Evolutionary conservation across 352 stramenopile species (phyloP).

Genomic region (Phytophthora colocasiae): DNA sequence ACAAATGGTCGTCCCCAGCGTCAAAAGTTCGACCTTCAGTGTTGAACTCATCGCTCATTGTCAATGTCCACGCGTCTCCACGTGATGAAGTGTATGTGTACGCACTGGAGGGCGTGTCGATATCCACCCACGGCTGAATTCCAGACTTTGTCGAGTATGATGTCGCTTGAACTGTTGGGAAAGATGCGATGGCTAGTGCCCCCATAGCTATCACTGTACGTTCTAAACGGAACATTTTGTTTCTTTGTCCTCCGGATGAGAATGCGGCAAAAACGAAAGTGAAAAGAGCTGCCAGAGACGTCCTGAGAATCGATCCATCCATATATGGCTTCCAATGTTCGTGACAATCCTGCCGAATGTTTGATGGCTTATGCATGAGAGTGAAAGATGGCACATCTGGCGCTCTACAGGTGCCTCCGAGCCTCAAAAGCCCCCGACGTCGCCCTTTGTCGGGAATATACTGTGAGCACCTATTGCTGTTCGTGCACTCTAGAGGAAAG

Average conservation of each 20-base stretch:
- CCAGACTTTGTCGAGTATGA: slow-evolving; percentile 1
- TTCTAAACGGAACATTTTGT: slow-evolving; percentile 9
- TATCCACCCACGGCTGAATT: background rate
- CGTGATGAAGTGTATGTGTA: slow-evolving; percentile 48
- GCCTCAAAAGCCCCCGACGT: background rate
- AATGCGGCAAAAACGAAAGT: slow-evolving; percentile 16
- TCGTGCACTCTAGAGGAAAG: slow-evolving; percentile 1
- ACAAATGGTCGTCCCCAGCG: slow-evolving; percentile 91
- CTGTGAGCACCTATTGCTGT: slow-evolving; percentile 2
- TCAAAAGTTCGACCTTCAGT: slow-evolving; percentile 78
- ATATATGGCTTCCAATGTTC: background rate
- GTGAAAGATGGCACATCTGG: slow-evolving; percentile 20
- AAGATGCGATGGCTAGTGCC: background rate
- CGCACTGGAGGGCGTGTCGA: slow-evolving; percentile 17
- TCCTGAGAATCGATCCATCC: slow-evolving; percentile 17
- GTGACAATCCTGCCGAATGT: slow-evolving; percentile 12
- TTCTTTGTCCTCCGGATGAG: too few species aligned
- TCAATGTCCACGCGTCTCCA: slow-evolving; percentile 63
- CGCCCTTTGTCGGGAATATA: too few species aligned
- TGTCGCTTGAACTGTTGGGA: slow-evolving; percentile 5
- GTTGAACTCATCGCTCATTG: slow-evolving; percentile 63
- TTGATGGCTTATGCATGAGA: background rate
- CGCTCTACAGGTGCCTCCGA: background rate
- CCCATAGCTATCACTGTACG: background rate
- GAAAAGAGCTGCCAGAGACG: background rate